A percentile compares a stretch with the other conserved stretches of the same genome.
These are phyloP conservation scores for Glebionis coronaria DNA, from an alignment of 129 eudicot genomes.

Conservation along the genomic window DNA sequence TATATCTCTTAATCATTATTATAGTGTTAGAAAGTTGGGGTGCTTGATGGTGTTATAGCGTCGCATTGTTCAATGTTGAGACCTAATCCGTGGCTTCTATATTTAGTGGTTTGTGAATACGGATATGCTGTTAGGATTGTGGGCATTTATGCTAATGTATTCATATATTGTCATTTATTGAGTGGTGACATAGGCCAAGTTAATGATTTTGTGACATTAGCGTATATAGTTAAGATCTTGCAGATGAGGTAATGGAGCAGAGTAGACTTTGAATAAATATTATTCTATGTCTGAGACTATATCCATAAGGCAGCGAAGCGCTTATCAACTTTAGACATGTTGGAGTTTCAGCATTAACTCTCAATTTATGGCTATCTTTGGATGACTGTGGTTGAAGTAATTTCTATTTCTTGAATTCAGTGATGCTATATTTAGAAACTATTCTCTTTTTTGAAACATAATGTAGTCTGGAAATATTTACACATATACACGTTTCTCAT, in stretches of 20 bases:
- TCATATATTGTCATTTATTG: neutral
- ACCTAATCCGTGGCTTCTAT: neutral
- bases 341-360: neutral
- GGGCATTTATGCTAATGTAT: neutral
- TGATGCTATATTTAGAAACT: slow-evolving; percentile 13
- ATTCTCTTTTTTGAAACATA: neutral
- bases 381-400: neutral
- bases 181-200: neutral
- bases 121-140: neutral
- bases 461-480: neutral
- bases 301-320: neutral
- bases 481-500: neutral
- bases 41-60: neutral
- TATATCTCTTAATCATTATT: neutral
- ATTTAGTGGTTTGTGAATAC: neutral
- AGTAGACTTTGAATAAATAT: neutral
- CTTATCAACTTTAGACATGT: neutral
- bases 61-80: neutral
- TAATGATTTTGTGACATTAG: neutral
- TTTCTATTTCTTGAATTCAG: neutral
- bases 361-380: neutral
- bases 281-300: neutral
- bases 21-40: slow-evolving; percentile 1
- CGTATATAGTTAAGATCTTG: neutral
- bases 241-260: neutral